phyloP scores from a whole-genome alignment of 768 basidiomycete genomes.

The Termitomyces sp. region DNA sequence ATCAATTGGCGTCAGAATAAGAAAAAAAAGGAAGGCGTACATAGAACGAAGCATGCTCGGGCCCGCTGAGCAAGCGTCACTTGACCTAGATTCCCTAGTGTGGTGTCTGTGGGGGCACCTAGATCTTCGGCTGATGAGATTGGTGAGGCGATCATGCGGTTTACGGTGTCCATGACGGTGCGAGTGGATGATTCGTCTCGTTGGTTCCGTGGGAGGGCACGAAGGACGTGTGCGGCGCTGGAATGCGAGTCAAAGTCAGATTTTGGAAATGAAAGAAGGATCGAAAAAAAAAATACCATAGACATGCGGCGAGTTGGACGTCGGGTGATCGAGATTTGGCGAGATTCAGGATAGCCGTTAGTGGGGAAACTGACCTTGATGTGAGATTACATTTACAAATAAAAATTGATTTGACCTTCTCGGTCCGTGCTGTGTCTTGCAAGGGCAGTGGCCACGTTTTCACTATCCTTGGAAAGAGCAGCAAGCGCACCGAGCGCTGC shows the following conservation, averaged over 20 bases:
- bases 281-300: slow-evolving; percentile 42
- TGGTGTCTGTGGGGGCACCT: neutral
- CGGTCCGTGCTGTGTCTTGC: slow-evolving; percentile 36
- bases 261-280: too few relatives aligned
- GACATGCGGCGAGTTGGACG: slow-evolving; percentile 63
- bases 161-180: slow-evolving; percentile 67
- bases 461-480: slow-evolving; percentile 60
- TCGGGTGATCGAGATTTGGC: slow-evolving; percentile 55
- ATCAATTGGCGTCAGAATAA: neutral
- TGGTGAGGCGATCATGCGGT: slow-evolving; percentile 43
- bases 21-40: slow-evolving; percentile 33
- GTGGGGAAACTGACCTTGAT: slow-evolving; percentile 26
- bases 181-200: slow-evolving; percentile 43
- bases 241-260: neutral
- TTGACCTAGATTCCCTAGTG: neutral
- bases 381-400: neutral
- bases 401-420: slow-evolving; percentile 21
- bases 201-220: slow-evolving; percentile 27
- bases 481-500: slow-evolving; percentile 41
- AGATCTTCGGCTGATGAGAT: slow-evolving; percentile 12
- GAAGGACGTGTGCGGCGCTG: slow-evolving; percentile 59
- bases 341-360: slow-evolving; percentile 41
- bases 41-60: slow-evolving; percentile 65
- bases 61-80: slow-evolving; percentile 3
- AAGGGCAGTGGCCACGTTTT: slow-evolving; percentile 42